phyloP scores from a whole-genome alignment of 306 rosid genomes.

The Hippophae tibetana region DNA sequence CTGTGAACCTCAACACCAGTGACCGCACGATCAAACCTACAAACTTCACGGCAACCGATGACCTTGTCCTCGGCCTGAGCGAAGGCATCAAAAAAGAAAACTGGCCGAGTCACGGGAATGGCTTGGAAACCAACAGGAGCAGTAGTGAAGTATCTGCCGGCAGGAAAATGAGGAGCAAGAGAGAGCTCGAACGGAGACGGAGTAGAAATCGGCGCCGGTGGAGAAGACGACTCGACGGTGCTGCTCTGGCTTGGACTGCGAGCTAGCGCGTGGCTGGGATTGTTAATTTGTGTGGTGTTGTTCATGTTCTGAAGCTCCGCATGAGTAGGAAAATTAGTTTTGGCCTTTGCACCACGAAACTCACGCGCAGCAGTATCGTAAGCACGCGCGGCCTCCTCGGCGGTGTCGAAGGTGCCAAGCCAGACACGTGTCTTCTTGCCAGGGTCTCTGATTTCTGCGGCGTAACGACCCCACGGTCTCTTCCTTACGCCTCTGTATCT shows the following conservation, averaged over 20 bases:
- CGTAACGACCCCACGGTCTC: conserved; percentile 91
- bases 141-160: conserved; percentile 14
- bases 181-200: conserved; percentile 28
- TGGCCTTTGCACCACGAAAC: conserved; percentile 67
- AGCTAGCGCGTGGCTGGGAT: background rate
- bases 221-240: conserved; percentile 39
- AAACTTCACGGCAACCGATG: conserved; percentile 25
- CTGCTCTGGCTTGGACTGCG: conserved; percentile 65
- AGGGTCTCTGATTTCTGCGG: conserved; percentile 93
- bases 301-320: conserved; percentile 13
- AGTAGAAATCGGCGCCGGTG: conserved; percentile 10
- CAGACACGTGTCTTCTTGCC: conserved; percentile 78
- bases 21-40: conserved; percentile 23
- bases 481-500: conserved; percentile 70
- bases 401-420: conserved; percentile 83
- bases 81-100: conserved; percentile 46
- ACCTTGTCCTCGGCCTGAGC: conserved; percentile 24
- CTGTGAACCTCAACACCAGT: conserved; percentile 15
- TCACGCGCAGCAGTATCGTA: conserved; percentile 72
- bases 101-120: conserved; percentile 28
- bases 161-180: conserved; percentile 5
- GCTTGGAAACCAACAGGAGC: conserved; percentile 13
- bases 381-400: conserved; percentile 81
- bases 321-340: conserved; percentile 53
- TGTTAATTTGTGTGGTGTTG: background rate